phyloP scores from a whole-genome alignment of 2,329 filamentous ascomycete genomes.

The Beauveria scarabaeidicola region DNA sequence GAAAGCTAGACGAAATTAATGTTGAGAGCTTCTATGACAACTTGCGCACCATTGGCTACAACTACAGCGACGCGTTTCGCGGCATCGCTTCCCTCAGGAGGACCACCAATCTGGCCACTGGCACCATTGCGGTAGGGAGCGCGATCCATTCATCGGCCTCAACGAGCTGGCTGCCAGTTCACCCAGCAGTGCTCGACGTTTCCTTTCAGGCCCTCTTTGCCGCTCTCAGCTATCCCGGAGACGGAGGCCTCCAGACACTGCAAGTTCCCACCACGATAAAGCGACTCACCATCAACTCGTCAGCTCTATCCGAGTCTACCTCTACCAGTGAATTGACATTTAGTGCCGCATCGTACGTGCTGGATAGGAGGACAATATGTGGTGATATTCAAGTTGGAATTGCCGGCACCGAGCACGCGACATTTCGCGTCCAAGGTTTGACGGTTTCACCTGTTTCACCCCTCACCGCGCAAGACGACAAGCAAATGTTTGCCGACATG shows the following conservation, averaged over 20 bases:
- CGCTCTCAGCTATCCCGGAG: slow-evolving; percentile 24
- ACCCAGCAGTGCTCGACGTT: slow-evolving; percentile 26
- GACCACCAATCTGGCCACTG: neutral
- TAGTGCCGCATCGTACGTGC: neutral
- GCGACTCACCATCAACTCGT: slow-evolving; percentile 4
- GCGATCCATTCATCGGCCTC: neutral
- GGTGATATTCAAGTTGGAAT: neutral
- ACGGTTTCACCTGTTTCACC: neutral
- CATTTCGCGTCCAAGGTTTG: neutral
- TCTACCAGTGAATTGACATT: neutral
- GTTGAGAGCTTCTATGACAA: slow-evolving; percentile 16
- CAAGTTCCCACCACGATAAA: slow-evolving; percentile 23
- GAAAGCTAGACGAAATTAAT: slow-evolving; percentile 1
- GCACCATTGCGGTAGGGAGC: slow-evolving; percentile 8
- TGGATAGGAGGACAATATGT: neutral
- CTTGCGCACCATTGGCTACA: slow-evolving; percentile 15
- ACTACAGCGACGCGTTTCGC: slow-evolving; percentile 15
- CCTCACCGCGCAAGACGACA: neutral
- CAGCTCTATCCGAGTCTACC: neutral
- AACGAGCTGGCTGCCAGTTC: slow-evolving; percentile 17
- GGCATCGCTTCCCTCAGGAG: slow-evolving; percentile 12
- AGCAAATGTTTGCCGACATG: slow-evolving; percentile 4
- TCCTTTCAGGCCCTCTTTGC: slow-evolving; percentile 27
- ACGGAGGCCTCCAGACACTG: slow-evolving; percentile 23
- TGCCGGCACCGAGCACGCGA: neutral